Base-by-base conservation (phyloP, 75 land plant genomes). In the Chamaecyparis obtusa region DNA sequence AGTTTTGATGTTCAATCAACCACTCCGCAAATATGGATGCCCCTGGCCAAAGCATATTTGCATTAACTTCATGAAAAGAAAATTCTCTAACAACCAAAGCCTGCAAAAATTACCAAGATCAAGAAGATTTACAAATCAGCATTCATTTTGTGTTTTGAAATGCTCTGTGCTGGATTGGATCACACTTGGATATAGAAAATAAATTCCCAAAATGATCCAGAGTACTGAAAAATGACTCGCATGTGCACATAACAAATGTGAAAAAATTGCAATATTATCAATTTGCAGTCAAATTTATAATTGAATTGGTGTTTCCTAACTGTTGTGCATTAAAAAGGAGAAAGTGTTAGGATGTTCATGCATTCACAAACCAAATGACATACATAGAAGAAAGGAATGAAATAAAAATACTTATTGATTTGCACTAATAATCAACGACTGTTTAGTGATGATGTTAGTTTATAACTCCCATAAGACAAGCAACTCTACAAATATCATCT, bases 11-110 rank as follows among this genome's bases (percentile, higher is more conserved):
- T 46, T 94, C 86, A 83, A 94, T 88, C 69, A 98, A 87, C 99
- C 99, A 98, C 80, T 98, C 94, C 24, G 95, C 91, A 91, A 98
- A 97, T 57, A 93, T 75, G 90, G 93, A 90, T 24, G 97, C 92
- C 17, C 99, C 99, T 32, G 99, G 99, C 99, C 99, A 98, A 46
- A 98, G 93, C 57, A 98, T 85, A 89, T 98, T 98, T 33, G 99
- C 99, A 95, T 98, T 98, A 43, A 95, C 89, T 79, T 93, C 91
- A 89, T 98, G 99, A 86, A 98, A 98, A 36, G 94, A 90, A 86
- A 98, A 96, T 87, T 98, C 99, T 48, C 99, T 93, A 75, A 98
- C 88, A 44, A 88, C 67, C 86, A 98, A 90, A 19, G 92, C 93
- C 99, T 98, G 92, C 86, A 89, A 11, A 54, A 41, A 69, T 24